Percentiles rank a stretch among this genome's conserved stretches.
These are phyloP conservation scores for Geotrichum klebahnii DNA, from an alignment of 1,139 yeast genomes.

Conservation along the genomic window DNA sequence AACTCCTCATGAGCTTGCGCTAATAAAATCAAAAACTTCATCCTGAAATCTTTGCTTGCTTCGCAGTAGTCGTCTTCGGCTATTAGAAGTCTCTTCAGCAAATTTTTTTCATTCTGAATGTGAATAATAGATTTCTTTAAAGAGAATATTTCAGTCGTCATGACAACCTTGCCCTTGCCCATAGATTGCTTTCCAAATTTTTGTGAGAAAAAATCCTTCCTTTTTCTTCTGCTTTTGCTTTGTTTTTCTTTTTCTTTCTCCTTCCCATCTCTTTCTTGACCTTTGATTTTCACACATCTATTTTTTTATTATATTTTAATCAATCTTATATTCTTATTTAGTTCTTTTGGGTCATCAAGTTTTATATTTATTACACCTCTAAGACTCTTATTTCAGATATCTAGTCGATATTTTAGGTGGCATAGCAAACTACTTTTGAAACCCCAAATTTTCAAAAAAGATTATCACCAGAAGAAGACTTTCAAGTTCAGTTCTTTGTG, in stretches of 20 bases:
- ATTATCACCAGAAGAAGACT: too few species aligned
- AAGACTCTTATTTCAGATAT: too few species aligned
- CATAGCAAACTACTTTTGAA: too few species aligned
- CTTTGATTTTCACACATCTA: neutral
- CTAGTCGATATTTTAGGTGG: too few species aligned
- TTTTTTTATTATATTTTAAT: neutral
- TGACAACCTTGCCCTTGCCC: conserved; percentile 10
- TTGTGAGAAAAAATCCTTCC: neutral
- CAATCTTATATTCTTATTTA: neutral
- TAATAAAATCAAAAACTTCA: conserved; percentile 65
- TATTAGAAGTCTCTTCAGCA: too few species aligned
- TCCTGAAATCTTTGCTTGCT: conserved; percentile 14
- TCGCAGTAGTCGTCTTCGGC: neutral
- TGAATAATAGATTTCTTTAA: neutral
- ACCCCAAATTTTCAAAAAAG: too few species aligned
- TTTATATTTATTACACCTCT: too few species aligned
- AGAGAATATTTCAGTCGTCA: conserved; percentile 3
- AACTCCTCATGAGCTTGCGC: conserved; percentile 83
- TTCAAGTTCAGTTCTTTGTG: neutral
- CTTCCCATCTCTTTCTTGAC: neutral
- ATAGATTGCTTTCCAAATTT: neutral
- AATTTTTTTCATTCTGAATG: neutral
- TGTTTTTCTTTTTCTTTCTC: conserved; percentile 3
- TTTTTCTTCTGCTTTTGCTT: neutral
- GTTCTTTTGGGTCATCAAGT: too few species aligned